These are phyloP conservation scores for Silene vulgaris DNA, from an alignment of 179 eudicot species.

Conservation along the genomic window DNA sequence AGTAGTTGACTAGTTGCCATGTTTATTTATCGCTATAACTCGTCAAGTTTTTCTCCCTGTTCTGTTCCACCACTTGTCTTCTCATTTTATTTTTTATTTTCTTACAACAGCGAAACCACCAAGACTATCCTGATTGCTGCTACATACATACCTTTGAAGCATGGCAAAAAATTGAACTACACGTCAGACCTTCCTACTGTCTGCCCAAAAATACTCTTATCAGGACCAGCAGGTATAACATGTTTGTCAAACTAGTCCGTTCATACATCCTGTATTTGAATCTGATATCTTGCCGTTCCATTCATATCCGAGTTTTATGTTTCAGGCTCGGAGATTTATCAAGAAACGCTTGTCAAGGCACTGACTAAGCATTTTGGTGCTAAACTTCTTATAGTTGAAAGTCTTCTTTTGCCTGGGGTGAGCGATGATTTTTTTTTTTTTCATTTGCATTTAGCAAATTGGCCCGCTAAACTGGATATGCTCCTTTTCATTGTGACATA, in stretches of 20 bases:
- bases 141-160: constrained; percentile 73
- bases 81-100: constrained; percentile 10
- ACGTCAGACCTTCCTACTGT: constrained; percentile 68
- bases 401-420: constrained; percentile 74
- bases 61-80: background rate
- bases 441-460: background rate
- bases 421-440: constrained; percentile 24
- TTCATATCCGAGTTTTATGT: background rate
- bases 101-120: constrained; percentile 70
- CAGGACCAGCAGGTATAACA: constrained; percentile 84
- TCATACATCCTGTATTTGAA: background rate
- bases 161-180: constrained; percentile 52
- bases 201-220: constrained; percentile 74
- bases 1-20: background rate
- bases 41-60: background rate
- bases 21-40: background rate
- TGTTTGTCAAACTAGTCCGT: background rate
- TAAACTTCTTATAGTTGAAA: constrained; percentile 65
- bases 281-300: constrained; percentile 7
- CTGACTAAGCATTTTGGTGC: constrained; percentile 80
- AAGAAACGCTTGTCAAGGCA: constrained; percentile 78
- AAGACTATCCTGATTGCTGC: constrained; percentile 79
- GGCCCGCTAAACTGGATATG: background rate
- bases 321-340: constrained; percentile 92
- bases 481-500: background rate